Base-by-base conservation (phyloP, 768 basidiomycete species). In the Crepidotus variabilis region DNA sequence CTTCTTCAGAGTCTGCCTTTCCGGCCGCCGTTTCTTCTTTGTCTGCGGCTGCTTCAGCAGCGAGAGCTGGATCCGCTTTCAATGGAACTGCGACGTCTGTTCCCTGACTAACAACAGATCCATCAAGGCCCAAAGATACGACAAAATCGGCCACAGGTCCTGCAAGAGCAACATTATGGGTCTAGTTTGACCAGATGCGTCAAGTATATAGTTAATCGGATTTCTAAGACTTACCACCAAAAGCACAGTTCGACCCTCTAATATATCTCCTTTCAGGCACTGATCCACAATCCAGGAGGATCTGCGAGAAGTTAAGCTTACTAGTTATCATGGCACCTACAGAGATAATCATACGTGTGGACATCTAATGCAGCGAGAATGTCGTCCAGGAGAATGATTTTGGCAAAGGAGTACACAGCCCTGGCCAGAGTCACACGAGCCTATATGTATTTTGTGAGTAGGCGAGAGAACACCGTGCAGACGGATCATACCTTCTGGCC, bases 281-380 rank as follows among this genome's bases (percentile, higher is more conserved):
- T 90, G 77, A 20, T 82, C 74, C 64, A 85, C 86, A 43, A 95
- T 80, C 70, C 90, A 89, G 57, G 86, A 82, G 0, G 91, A 87
- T 0, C 90, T 92, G 61, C 88, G 86, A 88, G 2, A 20, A 6
- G 6, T 28, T 28, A 51, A 46, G 14, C 10, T 20, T 20, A 10
- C n/a, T 8, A 9, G 22, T 10, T n/a, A 18, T 4, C 13, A 2
- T 43, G 24, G 9, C 2, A 35, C 9, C 1, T 2, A 45, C 9
- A 22, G 33, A 22, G 22, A 28, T n/a, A 8, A 28, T 28, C 14
- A 53, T 56, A 70, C 69, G 55, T 61, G 46, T 58, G 58, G n/a
- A 55, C 61, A 57, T 85, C 85, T 14, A 86, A 68, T 2, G 85
- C 85, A 8, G 82, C 83, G 20, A 86, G 69, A 13, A 88, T 81